Percentiles rank a stretch among this genome's conserved stretches.
phyloP scores from a whole-genome alignment of 441 rosid genomes.

The Cnidoscolus chayamansa region DNA sequence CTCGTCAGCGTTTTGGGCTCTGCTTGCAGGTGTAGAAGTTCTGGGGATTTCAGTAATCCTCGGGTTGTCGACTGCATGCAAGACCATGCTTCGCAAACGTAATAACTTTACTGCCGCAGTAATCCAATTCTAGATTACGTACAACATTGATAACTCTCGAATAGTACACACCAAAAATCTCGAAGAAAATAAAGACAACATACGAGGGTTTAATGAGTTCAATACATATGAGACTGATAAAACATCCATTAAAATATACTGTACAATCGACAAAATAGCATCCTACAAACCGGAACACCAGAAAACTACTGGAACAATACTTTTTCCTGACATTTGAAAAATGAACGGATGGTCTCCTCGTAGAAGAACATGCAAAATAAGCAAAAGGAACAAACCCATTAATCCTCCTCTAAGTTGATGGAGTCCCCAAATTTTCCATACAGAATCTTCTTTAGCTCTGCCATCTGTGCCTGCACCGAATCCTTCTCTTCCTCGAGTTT shows the following conservation, averaged over 20 bases:
- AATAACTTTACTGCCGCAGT: too few species aligned
- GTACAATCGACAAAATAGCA: neutral
- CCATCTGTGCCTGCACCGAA: slow-evolving; percentile 56
- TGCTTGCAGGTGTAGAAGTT: too few species aligned
- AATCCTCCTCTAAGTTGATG: slow-evolving; percentile 90
- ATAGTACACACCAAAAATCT: neutral
- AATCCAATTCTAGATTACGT: too few species aligned
- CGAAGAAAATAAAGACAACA: neutral
- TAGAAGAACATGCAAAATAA: neutral
- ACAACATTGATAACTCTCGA: too few species aligned
- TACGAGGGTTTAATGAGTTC: neutral
- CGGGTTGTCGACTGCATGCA: too few species aligned
- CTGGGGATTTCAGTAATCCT: too few species aligned
- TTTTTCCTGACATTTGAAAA: neutral
- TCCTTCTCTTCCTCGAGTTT: slow-evolving; percentile 72
- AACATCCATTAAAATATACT: neutral
- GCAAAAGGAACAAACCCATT: slow-evolving; percentile 8
- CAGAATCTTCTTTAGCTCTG: slow-evolving; percentile 66
- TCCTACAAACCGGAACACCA: neutral
- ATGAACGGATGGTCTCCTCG: neutral
- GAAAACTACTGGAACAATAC: neutral
- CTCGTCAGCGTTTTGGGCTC: too few species aligned
- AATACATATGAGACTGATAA: neutral
- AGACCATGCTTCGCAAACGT: too few species aligned
- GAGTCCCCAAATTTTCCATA: slow-evolving; percentile 85